Evolutionary conservation across 257 asterid species (phyloP).

Genomic region (Oldenlandia corymbosa): DNA sequence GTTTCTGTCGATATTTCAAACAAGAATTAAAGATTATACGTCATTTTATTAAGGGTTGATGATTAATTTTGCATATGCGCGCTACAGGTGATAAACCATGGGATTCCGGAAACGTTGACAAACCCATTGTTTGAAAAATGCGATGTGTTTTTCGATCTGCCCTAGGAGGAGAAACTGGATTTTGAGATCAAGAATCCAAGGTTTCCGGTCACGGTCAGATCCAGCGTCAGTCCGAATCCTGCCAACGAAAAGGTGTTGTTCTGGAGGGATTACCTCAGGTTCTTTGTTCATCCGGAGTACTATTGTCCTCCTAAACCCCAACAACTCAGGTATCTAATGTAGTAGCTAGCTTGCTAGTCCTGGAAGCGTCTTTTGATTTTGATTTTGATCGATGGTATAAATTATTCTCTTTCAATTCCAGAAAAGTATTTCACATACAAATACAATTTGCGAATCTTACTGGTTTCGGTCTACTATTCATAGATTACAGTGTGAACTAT

Average conservation of each 20-base stretch:
- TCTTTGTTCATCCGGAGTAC: slow-evolving; percentile 61
- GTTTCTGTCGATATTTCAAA: too few relatives aligned
- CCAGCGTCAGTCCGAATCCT: slow-evolving; percentile 65
- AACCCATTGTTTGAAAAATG: slow-evolving; percentile 30
- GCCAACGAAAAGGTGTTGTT: slow-evolving; percentile 34
- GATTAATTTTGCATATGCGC: too few relatives aligned
- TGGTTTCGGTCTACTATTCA: too few relatives aligned
- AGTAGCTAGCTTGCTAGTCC: too few relatives aligned
- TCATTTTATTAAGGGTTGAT: too few relatives aligned
- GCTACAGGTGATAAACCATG: slow-evolving; percentile 81
- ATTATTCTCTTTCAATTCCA: too few relatives aligned
- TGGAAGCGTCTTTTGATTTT: too few relatives aligned
- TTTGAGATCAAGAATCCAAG: slow-evolving; percentile 40
- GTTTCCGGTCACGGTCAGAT: slow-evolving; percentile 45
- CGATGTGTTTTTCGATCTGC: slow-evolving; percentile 47
- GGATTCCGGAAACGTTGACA: slow-evolving; percentile 44
- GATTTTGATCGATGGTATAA: too few relatives aligned
- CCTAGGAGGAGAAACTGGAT: slow-evolving; percentile 54
- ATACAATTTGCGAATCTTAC: too few relatives aligned
- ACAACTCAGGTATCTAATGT: slow-evolving; percentile 56
- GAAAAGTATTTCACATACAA: too few relatives aligned
- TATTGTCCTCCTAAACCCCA: slow-evolving; percentile 51
- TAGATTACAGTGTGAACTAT: too few relatives aligned
- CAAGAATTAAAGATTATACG: too few relatives aligned
- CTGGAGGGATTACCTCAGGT: slow-evolving; percentile 81